Evolutionary conservation across 2,329 filamentous ascomycete genomes (phyloP), one percentile per base, ranked within the genome.

Genomic region (Sclerotinia minor): DNA sequence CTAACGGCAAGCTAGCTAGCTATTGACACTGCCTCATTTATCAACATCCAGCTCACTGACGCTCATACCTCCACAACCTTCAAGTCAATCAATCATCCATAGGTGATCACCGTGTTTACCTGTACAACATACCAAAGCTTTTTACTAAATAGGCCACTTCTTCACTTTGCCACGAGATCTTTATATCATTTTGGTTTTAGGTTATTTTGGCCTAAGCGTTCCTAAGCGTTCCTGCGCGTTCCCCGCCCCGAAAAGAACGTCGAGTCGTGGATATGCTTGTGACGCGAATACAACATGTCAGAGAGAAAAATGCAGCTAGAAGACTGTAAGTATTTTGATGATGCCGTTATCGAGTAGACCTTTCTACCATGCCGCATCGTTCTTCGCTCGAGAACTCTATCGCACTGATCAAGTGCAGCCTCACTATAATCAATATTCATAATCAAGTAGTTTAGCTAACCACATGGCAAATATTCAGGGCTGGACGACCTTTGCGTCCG

Each of bases 401-500:
- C 7, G 47, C 50, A 44, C 44, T 49, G 44, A 44, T 57, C 35
- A 41, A 45, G 35, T 54, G 13, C 35, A 60, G 32, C 24, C 45
- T 55, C 38, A 26, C 26, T 38, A 32, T 24, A 17, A 17, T 64
- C 38, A 24, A 44, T 4, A 41, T 5, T 26, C 26, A 35, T 60
- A 59, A 47, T 21, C 65, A 63, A 50, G n/a, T 52, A 38, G 44
- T 35, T 61, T 35, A 38, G 67, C 73, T 76, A 69, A 75, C 69
- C 63, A 64, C 45, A 38, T 26, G 45, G 45, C 47, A 45, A 41
- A 60, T 45, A 3, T 55, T 57, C 76, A 94, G 92, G 92, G 94
- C 85, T 98, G 82, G 94, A 98, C 88, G 94, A 98, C 81, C 87
- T 98, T 69, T 97, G 93, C 80, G 94, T 96, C 79, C 92, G 96